Evolutionary conservation across 148 eudicot species (phyloP).

Genomic region (Simmondsia chinensis): DNA sequence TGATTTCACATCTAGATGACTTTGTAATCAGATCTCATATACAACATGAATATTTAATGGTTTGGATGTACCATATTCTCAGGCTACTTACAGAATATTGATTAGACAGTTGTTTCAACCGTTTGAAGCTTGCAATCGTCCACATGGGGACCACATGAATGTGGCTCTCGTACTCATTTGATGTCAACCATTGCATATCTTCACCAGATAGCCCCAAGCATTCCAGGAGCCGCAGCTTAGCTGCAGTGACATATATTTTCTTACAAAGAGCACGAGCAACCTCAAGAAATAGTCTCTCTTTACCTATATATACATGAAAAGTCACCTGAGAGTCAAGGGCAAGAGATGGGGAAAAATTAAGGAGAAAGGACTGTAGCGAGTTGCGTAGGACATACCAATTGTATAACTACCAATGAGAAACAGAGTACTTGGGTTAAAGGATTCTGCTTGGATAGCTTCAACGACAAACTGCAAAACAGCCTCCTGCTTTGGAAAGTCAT

Average conservation of each 20-base stretch:
- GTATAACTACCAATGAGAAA: conserved; percentile 96
- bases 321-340: too few relatives aligned
- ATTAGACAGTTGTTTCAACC: conserved; percentile 62
- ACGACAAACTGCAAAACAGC: conserved; percentile 83
- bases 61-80: neutral
- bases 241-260: conserved; percentile 64
- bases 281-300: conserved; percentile 84
- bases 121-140: conserved; percentile 88
- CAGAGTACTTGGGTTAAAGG: conserved; percentile 80
- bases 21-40: too few relatives aligned
- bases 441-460: conserved; percentile 95
- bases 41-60: too few relatives aligned
- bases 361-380: conserved; percentile 6
- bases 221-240: conserved; percentile 74
- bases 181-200: conserved; percentile 82
- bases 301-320: conserved; percentile 69
- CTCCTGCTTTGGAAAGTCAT: conserved; percentile 93
- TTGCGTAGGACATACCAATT: conserved; percentile 55
- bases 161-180: conserved; percentile 72
- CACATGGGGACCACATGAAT: conserved; percentile 97
- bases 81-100: conserved; percentile 59
- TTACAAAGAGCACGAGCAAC: conserved; percentile 70
- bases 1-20: too few relatives aligned
- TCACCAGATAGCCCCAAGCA: conserved; percentile 67
- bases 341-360: too few relatives aligned